phyloP scores from a whole-genome alignment of 768 basidiomycete genomes.

The Boletus reticuloceps region DNA sequence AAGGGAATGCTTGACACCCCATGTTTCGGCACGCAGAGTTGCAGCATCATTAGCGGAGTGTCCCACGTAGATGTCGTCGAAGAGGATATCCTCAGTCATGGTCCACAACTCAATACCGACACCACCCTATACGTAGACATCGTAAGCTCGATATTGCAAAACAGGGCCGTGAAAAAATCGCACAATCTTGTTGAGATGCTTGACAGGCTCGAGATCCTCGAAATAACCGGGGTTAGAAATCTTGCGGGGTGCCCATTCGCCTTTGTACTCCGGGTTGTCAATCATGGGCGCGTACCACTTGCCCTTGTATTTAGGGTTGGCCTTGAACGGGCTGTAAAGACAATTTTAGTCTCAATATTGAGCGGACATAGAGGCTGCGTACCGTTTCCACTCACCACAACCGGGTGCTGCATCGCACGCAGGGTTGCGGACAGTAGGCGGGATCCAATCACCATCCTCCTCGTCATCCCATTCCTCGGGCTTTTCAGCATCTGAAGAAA shows the following conservation, averaged over 20 bases:
- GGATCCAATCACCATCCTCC: slow-evolving; percentile 98
- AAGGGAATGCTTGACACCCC: slow-evolving; percentile 81
- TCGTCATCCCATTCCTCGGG: slow-evolving; percentile 99
- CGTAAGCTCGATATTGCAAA: neutral
- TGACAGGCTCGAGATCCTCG: slow-evolving; percentile 81
- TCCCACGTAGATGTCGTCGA: slow-evolving; percentile 92
- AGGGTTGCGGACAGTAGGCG: slow-evolving; percentile 87
- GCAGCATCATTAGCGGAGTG: slow-evolving; percentile 87
- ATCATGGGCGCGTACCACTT: slow-evolving; percentile 95
- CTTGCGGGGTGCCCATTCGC: slow-evolving; percentile 88
- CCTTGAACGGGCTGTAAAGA: slow-evolving; percentile 66
- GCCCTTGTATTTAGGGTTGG: slow-evolving; percentile 96
- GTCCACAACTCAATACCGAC: slow-evolving; percentile 99
- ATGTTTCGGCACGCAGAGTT: slow-evolving; percentile 82
- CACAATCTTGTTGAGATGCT: slow-evolving; percentile 83
- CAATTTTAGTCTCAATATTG: neutral
- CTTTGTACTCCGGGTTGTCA: slow-evolving; percentile 97
- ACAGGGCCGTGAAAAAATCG: slow-evolving; percentile 21
- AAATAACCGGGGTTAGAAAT: slow-evolving; percentile 90
- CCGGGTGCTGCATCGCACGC: slow-evolving; percentile 87
- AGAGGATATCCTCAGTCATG: slow-evolving; percentile 95
- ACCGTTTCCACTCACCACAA: slow-evolving; percentile 94
- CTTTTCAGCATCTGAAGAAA: slow-evolving; percentile 69
- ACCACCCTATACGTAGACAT: slow-evolving; percentile 58
- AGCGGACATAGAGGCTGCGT: neutral